Conservation (phyloP, 2,329 filamentous ascomycete species). For the Pestalotiopsis sp. region DNA sequence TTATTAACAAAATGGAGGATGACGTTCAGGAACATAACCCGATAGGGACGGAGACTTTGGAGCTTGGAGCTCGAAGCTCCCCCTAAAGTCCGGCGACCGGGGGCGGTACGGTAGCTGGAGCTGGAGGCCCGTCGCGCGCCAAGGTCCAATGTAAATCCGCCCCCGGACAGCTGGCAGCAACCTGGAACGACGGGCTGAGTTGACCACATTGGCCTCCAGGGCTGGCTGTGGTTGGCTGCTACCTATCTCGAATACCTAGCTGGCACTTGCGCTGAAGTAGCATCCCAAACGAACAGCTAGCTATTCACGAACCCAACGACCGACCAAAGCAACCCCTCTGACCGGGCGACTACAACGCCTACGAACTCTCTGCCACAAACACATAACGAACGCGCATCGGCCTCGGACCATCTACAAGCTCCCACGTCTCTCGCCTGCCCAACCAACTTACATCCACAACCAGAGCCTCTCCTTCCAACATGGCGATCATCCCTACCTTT, state of each 20-base stretch:
- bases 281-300: neutral
- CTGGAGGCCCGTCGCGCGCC: too few species aligned
- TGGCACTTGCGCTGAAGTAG: neutral
- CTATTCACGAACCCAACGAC: neutral
- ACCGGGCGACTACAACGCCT: neutral
- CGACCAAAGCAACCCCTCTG: neutral
- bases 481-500: slow-evolving; percentile 73
- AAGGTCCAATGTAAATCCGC: slow-evolving; percentile 8
- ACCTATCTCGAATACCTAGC: neutral
- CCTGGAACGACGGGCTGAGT: neutral
- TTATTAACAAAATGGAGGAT: neutral
- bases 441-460: neutral
- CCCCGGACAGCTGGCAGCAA: slow-evolving; percentile 3
- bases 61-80: neutral
- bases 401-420: neutral
- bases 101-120: neutral
- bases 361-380: neutral
- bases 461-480: slow-evolving; percentile 39
- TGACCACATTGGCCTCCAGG: neutral
- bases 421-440: neutral
- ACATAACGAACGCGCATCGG: neutral
- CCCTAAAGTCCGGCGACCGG: neutral
- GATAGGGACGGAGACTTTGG: neutral
- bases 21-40: neutral
- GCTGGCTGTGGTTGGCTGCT: neutral